Conservation (phyloP, 2,329 filamentous ascomycete genomes). For the Colletotrichum spinosum region DNA sequence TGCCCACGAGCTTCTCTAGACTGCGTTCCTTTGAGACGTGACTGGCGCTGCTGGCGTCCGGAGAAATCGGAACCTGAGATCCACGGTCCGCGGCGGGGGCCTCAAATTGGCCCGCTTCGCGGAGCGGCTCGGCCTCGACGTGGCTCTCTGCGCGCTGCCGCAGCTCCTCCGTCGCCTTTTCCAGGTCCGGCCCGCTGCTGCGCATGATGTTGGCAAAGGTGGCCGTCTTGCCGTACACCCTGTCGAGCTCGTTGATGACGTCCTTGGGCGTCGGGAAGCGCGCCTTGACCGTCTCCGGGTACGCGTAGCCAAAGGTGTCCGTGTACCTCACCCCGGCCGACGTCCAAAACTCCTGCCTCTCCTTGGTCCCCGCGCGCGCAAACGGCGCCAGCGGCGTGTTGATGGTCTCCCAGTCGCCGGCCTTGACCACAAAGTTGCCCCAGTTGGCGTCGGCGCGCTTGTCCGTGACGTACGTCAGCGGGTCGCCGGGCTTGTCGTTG, state of each 20-base stretch:
- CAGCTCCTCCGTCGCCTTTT: constrained; percentile 14
- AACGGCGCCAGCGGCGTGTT: constrained; percentile 43
- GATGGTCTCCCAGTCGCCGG: constrained; percentile 39
- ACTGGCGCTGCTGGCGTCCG: constrained; percentile 1
- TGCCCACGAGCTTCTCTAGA: constrained; percentile 16
- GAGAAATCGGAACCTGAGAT: background rate
- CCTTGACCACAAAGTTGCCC: constrained; percentile 47
- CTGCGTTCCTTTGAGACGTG: constrained; percentile 12
- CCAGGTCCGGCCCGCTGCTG: constrained; percentile 14
- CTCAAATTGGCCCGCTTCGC: background rate
- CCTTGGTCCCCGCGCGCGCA: constrained; percentile 19
- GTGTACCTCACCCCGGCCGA: constrained; percentile 42
- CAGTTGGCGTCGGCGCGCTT: constrained; percentile 2
- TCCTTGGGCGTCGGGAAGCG: constrained; percentile 33
- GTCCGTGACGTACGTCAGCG: constrained; percentile 29
- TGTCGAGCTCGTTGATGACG: constrained; percentile 38
- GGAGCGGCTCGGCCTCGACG: constrained; percentile 7
- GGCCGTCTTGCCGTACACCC: constrained; percentile 27
- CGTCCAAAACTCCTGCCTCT: constrained; percentile 42
- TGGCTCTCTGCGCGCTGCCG: constrained; percentile 23
- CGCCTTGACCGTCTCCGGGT: constrained; percentile 44
- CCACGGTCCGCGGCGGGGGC: background rate
- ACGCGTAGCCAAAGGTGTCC: constrained; percentile 43
- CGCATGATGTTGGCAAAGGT: constrained; percentile 31
- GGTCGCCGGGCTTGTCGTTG: constrained; percentile 24